Base-by-base conservation (phyloP, 2,329 filamentous ascomycete genomes). In the Microsporum audouinii region DNA sequence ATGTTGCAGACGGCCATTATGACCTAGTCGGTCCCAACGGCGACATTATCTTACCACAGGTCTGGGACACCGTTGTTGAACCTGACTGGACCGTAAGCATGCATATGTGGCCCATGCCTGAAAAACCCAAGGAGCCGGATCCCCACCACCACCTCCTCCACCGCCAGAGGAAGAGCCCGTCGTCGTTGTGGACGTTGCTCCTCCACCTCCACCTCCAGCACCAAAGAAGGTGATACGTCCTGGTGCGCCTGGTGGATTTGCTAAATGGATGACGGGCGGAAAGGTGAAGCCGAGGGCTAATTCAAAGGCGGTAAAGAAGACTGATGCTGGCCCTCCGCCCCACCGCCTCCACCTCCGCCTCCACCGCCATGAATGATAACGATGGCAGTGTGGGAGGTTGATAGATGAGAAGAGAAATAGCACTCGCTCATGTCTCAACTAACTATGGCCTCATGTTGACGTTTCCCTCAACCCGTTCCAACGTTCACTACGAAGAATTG, bases 11-110 rank as follows among this genome's bases (percentile, higher is more conserved):
- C 62, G 88, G 89, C 0, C 87, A 89, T 69, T 94, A 91, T 72
- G 89, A 94, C 71, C 77, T 94, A 47, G 81, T 89, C 58, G 89
- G 88, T 0, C 88, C 89, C 3, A 84, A 89, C 67, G 87, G 87
- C 45, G 87, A 94, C 71, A 91, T 92, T 65, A 91, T 94, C 67
- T 82, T 94, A 45, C 88, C 88, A 4, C 80, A 85, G 61, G 84
- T 92, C 12, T 94, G 89, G 89, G 88, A 91, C 66, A 88, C 85
- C 67, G 86, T 89, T 51, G 79, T 94, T 58, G 82, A 92, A 72
- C 89, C 89, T 1, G 88, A 91, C 71, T 88, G 85, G 85, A 76
- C 80, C 49, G 80, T 87, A 64, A 85, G 82, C 2, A 87, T 87
- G 84, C 82, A 83, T 68, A 82, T 85, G 79, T 85, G 82, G 83